Conservation (phyloP, 208 protist genomes). For the Leishmania gerbilli region DNA sequence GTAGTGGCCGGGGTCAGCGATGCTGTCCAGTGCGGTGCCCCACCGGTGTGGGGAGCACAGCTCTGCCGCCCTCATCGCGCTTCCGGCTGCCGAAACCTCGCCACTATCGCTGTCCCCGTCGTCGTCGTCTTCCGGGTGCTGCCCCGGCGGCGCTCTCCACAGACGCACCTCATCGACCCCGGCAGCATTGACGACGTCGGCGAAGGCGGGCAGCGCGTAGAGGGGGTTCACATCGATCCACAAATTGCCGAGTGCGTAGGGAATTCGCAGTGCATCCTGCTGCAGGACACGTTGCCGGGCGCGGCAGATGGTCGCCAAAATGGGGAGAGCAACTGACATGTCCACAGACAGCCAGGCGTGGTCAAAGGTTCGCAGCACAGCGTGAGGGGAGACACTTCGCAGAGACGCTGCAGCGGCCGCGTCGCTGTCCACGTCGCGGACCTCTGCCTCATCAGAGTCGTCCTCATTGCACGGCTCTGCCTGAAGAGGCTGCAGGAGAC, state of each 20-base stretch:
- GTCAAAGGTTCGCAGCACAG: slow-evolving; percentile 27
- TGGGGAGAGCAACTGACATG: slow-evolving; percentile 44
- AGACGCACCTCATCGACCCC: slow-evolving; percentile 9
- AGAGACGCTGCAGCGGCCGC: not conserved
- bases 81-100: not conserved
- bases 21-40: slow-evolving; percentile 28
- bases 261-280: slow-evolving; percentile 46
- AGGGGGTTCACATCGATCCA: slow-evolving; percentile 77
- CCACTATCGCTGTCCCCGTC: not conserved
- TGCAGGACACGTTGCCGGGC: slow-evolving; percentile 43
- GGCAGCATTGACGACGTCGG: not conserved
- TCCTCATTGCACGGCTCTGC: not conserved
- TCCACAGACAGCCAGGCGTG: slow-evolving; percentile 60
- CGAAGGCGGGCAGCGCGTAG: slow-evolving; percentile 31
- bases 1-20: slow-evolving; percentile 30
- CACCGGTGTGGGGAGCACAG: slow-evolving; percentile 14
- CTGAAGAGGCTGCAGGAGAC: slow-evolving; percentile 53
- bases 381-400: slow-evolving; percentile 10
- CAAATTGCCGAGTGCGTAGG: slow-evolving; percentile 45
- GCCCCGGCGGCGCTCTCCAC: slow-evolving; percentile 21
- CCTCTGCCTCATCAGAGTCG: not conserved
- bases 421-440: not conserved
- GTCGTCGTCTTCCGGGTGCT: slow-evolving; percentile 7
- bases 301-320: slow-evolving; percentile 63
- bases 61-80: not conserved